Conservation (phyloP, 805 yeast genomes). For the Wickerhamomyces chambardii region DNA sequence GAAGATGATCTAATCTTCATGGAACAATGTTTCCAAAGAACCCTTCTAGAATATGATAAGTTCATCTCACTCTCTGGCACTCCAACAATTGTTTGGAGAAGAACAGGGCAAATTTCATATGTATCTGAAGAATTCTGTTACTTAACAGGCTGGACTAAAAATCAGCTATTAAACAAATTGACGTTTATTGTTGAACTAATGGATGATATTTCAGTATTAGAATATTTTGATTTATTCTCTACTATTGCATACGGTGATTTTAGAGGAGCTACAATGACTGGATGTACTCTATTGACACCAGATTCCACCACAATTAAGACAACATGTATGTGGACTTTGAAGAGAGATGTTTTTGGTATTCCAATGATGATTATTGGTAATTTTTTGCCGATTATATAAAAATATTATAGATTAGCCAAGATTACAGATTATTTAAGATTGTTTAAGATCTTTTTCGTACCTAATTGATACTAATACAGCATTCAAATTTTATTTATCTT, state of each 20-base stretch:
- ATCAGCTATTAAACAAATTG: slow-evolving; percentile 53
- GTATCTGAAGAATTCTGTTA: slow-evolving; percentile 92
- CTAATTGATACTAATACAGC: no score
- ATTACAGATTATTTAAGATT: no score
- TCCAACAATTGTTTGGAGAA: slow-evolving; percentile 91
- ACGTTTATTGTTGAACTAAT: slow-evolving; percentile 73
- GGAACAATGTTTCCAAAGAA: slow-evolving; percentile 94
- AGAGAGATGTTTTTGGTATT: slow-evolving; percentile 91
- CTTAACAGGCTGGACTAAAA: slow-evolving; percentile 83
- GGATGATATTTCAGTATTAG: slow-evolving; percentile 81
- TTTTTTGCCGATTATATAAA: slow-evolving; percentile 65
- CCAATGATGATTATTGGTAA: slow-evolving; percentile 97
- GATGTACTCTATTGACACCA: slow-evolving; percentile 70
- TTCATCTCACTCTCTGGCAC: slow-evolving; percentile 82
- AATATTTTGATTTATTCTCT: slow-evolving; percentile 79
- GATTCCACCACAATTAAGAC: slow-evolving; percentile 49
- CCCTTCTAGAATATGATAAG: slow-evolving; percentile 80
- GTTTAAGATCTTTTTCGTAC: no score
- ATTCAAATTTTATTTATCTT: no score
- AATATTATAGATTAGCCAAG: no score
- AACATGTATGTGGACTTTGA: slow-evolving; percentile 85
- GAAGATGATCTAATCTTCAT: slow-evolving; percentile 90
- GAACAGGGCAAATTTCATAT: slow-evolving; percentile 92
- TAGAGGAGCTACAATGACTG: slow-evolving; percentile 80
- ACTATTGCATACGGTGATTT: slow-evolving; percentile 88